Evolutionary conservation across 169 alveolate genomes (phyloP), one percentile per base, ranked within the genome.

Genomic region (Cryptosporidium bovis): DNA sequence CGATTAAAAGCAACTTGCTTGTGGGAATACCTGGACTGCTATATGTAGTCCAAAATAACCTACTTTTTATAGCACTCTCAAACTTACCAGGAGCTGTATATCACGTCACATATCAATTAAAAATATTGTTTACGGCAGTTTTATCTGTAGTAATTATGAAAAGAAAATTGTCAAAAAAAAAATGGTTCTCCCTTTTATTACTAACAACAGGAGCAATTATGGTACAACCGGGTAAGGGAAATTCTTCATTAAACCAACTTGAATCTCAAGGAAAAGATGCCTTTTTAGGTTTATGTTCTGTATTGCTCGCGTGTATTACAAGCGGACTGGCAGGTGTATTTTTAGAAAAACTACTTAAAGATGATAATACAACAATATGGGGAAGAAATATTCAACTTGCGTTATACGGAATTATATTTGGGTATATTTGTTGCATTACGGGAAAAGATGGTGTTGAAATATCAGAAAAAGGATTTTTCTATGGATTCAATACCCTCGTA

Each of bases 311-410:
- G 1, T 92, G 95, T 53, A 60, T 93, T 55, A 92, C 95, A 58
- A 91, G 94, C 64, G 96, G 93, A 34, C 51, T 91, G 15, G 96
- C 96, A 1, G 95, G 94, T 13, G 96, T 93, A 27, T 93, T 82
- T 44, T 68, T 90, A 2, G 94, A 91, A 65, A 84, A 90, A 83
- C 64, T 93, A 51, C 84, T 93, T 51, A 91, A 93, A 89, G 87
- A 77, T n/a, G 64, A 62, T 51, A 82, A 82, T 15, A 71, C 85
- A n/a, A 83, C 82, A 36, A 65, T 65, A 51, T 91, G 95, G 93
- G 90, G 90, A 34, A 91, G 93, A 29, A 93, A 92, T 48, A 66
- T 92, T 68, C 96, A 93, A 89, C 82, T 93, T 20, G 96, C 94
- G 62, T 62, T 84, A 31, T 90, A 82, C 51, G 94, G 95, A 3